Percentiles rank a stretch among this genome's conserved stretches.
phyloP scores from a whole-genome alignment of 352 stramenopile species.

The Globisporangium paddicum region DNA sequence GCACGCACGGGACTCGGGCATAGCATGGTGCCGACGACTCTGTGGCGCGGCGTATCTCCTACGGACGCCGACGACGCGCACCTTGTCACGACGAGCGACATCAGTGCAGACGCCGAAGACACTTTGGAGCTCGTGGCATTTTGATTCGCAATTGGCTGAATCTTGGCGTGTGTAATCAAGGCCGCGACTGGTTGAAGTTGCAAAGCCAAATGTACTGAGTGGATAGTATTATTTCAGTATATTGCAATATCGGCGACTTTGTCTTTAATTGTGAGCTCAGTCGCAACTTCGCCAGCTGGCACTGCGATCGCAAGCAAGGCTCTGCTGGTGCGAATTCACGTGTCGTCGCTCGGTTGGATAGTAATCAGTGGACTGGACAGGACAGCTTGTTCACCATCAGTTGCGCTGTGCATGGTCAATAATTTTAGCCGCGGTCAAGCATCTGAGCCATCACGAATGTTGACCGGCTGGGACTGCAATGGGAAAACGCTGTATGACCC shows the following conservation, averaged over 20 bases:
- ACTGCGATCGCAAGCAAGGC: neutral
- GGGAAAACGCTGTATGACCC: neutral
- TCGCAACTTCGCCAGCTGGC: neutral
- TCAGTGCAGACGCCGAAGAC: neutral
- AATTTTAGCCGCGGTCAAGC: neutral
- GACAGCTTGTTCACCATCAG: neutral
- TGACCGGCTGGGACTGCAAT: constrained; percentile 6
- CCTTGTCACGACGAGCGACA: neutral
- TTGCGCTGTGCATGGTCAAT: neutral
- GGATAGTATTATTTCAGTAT: too few species aligned
- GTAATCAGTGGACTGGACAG: neutral
- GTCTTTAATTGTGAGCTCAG: neutral
- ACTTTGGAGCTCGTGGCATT: neutral
- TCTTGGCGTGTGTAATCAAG: neutral
- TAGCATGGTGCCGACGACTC: too few species aligned
- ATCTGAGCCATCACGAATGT: neutral
- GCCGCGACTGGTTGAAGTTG: neutral
- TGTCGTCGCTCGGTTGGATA: too few species aligned
- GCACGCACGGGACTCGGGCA: neutral
- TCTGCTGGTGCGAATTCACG: too few species aligned
- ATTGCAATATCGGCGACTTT: too few species aligned
- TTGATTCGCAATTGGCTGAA: neutral
- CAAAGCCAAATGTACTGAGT: neutral
- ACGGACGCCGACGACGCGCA: neutral
- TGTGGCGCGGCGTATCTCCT: too few species aligned